A percentile compares a stretch with the other conserved stretches of the same genome.
Evolutionary conservation across 108 stramenopile genomes (phyloP).

Genomic region (Skeletonema costatum): DNA sequence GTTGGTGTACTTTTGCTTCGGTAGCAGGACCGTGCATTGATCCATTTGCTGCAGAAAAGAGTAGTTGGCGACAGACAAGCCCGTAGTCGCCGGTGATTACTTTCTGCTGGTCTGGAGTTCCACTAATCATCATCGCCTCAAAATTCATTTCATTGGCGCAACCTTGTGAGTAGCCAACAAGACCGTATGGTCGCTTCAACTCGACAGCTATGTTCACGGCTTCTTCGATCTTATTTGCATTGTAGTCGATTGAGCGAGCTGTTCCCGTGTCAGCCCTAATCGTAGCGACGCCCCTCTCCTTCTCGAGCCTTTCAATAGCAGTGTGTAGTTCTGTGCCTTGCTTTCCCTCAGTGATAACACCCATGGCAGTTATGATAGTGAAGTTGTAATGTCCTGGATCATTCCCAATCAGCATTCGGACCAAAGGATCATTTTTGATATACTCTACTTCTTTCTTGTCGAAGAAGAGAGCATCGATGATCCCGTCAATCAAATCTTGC

Average conservation of each 20-base stretch:
- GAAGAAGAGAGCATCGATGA: constrained; percentile 83
- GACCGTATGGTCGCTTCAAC: constrained; percentile 66
- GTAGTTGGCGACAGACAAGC: constrained; percentile 81
- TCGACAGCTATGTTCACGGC: constrained; percentile 51
- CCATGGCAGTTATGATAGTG: constrained; percentile 87
- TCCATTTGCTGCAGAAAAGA: constrained; percentile 90
- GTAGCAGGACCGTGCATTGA: constrained; percentile 81
- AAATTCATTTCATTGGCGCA: constrained; percentile 86
- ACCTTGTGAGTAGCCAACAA: constrained; percentile 89
- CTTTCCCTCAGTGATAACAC: constrained; percentile 90
- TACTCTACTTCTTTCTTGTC: constrained; percentile 60
- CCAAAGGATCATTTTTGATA: constrained; percentile 71
- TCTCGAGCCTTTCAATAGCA: constrained; percentile 69
- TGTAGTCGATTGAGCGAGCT: constrained; percentile 84
- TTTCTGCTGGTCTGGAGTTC: constrained; percentile 79
- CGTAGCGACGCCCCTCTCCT: constrained; percentile 66
- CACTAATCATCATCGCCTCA: constrained; percentile 70
- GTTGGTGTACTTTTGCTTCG: constrained; percentile 77
- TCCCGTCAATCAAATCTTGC: constrained; percentile 80
- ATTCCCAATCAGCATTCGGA: constrained; percentile 76
- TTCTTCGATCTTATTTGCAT: constrained; percentile 79
- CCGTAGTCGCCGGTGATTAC: constrained; percentile 44
- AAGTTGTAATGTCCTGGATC: constrained; percentile 82
- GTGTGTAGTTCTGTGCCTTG: constrained; percentile 76
- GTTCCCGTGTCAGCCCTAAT: constrained; percentile 89